These are phyloP conservation scores for Medakamo hakoo DNA, from an alignment of 139 green algal species.

Conservation along the genomic window DNA sequence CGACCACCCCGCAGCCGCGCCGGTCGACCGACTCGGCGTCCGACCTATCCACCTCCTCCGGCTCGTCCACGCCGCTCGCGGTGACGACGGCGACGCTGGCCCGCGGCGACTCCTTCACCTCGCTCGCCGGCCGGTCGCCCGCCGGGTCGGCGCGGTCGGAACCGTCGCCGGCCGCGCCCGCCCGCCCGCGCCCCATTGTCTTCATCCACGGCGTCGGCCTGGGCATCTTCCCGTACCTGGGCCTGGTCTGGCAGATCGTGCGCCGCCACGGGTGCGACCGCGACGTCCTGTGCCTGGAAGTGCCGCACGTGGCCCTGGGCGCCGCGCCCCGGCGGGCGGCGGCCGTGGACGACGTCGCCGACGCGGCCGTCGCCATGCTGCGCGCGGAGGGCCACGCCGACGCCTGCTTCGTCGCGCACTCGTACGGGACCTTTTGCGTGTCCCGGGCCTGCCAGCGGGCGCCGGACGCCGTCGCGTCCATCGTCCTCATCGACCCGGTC, in stretches of 20 bases:
- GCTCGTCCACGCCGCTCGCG: not conserved
- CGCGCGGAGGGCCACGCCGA: slow-evolving; percentile 5
- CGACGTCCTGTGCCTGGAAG: not conserved
- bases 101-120: slow-evolving; percentile 6
- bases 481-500: slow-evolving; percentile 24
- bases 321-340: slow-evolving; percentile 19
- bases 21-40: not conserved
- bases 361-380: slow-evolving; percentile 6
- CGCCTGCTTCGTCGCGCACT: slow-evolving; percentile 24
- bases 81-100: not conserved
- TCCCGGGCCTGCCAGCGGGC: slow-evolving; percentile 22
- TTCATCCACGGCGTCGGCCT: slow-evolving; percentile 38
- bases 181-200: slow-evolving; percentile 15
- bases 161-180: not conserved
- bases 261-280: too few relatives aligned
- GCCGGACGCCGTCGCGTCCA: not conserved
- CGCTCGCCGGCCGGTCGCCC: not conserved
- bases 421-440: slow-evolving; percentile 31
- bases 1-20: not conserved
- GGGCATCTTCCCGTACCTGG: slow-evolving; percentile 27
- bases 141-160: not conserved
- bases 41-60: not conserved
- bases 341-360: slow-evolving; percentile 7
- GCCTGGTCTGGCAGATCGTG: slow-evolving; percentile 9
- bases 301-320: not conserved